Evolutionary conservation across 768 basidiomycete species (phyloP).

Genomic region (Calocybe indica): DNA sequence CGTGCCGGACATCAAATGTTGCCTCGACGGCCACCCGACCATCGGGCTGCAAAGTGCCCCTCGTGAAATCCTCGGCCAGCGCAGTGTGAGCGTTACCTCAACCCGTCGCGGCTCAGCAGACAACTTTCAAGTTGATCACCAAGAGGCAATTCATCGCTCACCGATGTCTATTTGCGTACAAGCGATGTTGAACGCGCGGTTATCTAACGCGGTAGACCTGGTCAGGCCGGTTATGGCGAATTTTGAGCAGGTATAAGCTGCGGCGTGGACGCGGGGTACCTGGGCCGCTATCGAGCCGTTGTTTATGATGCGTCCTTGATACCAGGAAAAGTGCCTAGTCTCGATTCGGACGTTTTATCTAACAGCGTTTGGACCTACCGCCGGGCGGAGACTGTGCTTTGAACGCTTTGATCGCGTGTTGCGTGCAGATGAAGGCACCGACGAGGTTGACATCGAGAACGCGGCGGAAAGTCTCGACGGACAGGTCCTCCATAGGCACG

Average conservation of each 20-base stretch:
- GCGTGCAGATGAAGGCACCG: constrained; percentile 71
- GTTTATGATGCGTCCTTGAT: constrained; percentile 71
- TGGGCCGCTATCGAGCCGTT: constrained; percentile 78
- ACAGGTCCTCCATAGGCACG: constrained; percentile 51
- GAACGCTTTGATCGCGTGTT: constrained; percentile 70
- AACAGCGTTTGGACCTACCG: constrained; percentile 31
- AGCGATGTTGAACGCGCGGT: constrained; percentile 65
- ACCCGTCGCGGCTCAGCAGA: background rate
- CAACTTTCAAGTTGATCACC: background rate
- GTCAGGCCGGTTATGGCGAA: constrained; percentile 77
- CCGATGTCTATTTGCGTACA: constrained; percentile 84
- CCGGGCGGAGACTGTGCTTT: constrained; percentile 68
- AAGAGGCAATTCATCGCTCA: constrained; percentile 11
- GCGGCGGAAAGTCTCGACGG: constrained; percentile 54
- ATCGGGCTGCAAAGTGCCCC: constrained; percentile 64
- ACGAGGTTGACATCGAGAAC: constrained; percentile 70
- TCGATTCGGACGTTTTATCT: background rate
- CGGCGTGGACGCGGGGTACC: constrained; percentile 56
- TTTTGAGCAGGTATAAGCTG: constrained; percentile 73
- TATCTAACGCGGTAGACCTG: constrained; percentile 72
- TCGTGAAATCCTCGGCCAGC: constrained; percentile 40
- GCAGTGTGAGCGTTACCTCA: constrained; percentile 67
- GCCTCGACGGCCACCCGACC: constrained; percentile 53
- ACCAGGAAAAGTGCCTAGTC: background rate
- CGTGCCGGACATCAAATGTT: constrained; percentile 66